A percentile compares a stretch with the other conserved stretches of the same genome.
phyloP scores from a whole-genome alignment of 768 basidiomycete species.

The Strobilomyces dryophilus region DNA sequence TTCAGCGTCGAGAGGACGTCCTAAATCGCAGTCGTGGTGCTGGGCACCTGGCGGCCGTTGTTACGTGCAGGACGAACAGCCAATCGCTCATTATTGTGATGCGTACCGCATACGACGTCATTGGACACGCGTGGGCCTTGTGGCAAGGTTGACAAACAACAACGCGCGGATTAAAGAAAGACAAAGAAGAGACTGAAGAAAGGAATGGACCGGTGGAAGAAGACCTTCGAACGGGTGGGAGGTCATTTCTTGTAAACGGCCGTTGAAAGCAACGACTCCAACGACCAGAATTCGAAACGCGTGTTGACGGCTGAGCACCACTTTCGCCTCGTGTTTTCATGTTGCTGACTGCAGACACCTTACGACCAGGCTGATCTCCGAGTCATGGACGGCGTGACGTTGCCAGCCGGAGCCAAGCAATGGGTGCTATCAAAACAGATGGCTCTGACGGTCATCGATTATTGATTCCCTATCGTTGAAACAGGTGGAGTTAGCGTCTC shows the following conservation, averaged over 20 bases:
- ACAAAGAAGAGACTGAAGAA: neutral
- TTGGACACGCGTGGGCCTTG: constrained; percentile 18
- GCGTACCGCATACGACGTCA: constrained; percentile 18
- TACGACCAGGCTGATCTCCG: constrained; percentile 2
- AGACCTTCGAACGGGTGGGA: neutral
- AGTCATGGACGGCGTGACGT: neutral
- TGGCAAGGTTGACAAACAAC: constrained; percentile 9
- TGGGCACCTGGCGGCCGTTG: neutral
- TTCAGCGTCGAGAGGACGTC: constrained; percentile 7
- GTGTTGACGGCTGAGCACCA: neutral
- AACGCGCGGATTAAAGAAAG: constrained; percentile 1
- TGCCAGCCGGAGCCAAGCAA: neutral
- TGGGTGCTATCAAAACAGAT: constrained; percentile 1
- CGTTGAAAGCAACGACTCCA: neutral
- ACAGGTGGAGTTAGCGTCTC: constrained; percentile 8
- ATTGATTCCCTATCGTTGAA: neutral
- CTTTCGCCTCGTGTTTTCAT: constrained; percentile 19
- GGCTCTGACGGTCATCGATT: neutral
- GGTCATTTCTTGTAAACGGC: neutral
- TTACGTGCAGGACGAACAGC: constrained; percentile 20
- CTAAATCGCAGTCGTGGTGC: neutral
- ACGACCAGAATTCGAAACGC: neutral
- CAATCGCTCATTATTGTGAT: constrained; percentile 4
- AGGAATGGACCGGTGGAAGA: neutral
- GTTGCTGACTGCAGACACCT: constrained; percentile 1